Base-by-base conservation (phyloP, 148 eudicot species). In the Silene uniflora region DNA sequence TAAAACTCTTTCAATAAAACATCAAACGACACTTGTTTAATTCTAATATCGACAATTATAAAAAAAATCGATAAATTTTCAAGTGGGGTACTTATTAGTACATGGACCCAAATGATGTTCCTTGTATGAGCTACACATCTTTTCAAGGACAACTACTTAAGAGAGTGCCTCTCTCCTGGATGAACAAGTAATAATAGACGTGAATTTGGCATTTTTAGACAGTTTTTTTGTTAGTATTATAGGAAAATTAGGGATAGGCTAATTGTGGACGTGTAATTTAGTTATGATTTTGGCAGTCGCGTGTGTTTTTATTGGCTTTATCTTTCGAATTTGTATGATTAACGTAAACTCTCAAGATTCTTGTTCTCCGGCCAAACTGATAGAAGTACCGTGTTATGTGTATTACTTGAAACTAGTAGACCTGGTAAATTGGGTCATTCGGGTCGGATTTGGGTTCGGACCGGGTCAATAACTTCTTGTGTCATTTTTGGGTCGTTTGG, bases 121-220 rank as follows among this genome's bases (percentile, higher is more conserved):
- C 79, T 75, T 66, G 18, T 71, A 72, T 11, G 68, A 18, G 44
- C 62, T 71, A 76, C 83, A 76, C 83, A 55, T 70, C 71, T 75
- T 80, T 75, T 75, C 61, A 69, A 25, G 19, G 60, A 80, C 75
- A 63, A 21, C 56, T 3, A 66, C 25, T 59, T 2, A 13, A 25
- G 13, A 17, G 19, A 44, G 10, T 8, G 13, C 9, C 25, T 62
- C 65, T 62, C 10, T 39, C 47, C 10, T 25, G 16, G 27, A 16
- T 32, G 44, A 39, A 39, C 44, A 39, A 39, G 9, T 39, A 25
- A 32, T 66, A 66, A 27, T 66, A 3, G 10, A 14, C 18, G 25
- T 69, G 1, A 5, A 1, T 70, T 70, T 70, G 25, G 16, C 35
- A 23, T 70, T 21, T 47, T 70, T 10, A 0, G 59, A 18, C n/a